These are phyloP conservation scores for Juncus effusus DNA, from an alignment of 176 grass and related monocot genomes.

Conservation along the genomic window DNA sequence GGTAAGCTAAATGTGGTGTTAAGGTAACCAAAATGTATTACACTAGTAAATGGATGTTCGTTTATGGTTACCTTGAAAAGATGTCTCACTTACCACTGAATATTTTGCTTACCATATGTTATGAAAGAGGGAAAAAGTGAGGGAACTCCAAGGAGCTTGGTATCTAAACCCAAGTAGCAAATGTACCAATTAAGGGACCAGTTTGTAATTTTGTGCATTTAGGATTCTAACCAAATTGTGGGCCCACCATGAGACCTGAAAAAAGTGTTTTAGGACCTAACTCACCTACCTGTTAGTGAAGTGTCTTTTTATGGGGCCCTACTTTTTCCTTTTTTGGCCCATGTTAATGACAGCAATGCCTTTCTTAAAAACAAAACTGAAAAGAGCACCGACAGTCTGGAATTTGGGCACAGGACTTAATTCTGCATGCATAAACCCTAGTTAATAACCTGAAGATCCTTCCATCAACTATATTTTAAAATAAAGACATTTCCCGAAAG, in stretches of 20 bases:
- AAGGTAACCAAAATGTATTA: too few relatives aligned
- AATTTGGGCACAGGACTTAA: background rate
- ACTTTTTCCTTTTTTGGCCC: slow-evolving; percentile 1
- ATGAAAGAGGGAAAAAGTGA: too few relatives aligned
- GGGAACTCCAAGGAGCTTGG: too few relatives aligned
- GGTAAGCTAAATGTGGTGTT: too few relatives aligned
- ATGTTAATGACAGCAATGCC: slow-evolving; percentile 1
- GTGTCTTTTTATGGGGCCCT: slow-evolving; percentile 23
- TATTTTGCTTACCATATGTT: too few relatives aligned
- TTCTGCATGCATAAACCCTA: slow-evolving; percentile 4
- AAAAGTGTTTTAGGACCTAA: slow-evolving; percentile 10
- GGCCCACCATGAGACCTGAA: slow-evolving; percentile 20
- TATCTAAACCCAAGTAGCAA: too few relatives aligned
- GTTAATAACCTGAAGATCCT: background rate
- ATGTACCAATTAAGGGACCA: too few relatives aligned
- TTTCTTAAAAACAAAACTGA: slow-evolving; percentile 7
- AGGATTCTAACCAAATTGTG: slow-evolving; percentile 16
- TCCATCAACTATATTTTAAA: too few relatives aligned
- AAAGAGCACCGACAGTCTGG: slow-evolving; percentile 24
- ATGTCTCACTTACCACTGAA: too few relatives aligned
- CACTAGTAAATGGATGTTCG: too few relatives aligned
- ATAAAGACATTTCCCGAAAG: too few relatives aligned
- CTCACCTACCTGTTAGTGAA: slow-evolving; percentile 23
- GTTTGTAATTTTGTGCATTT: background rate
- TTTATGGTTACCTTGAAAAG: too few relatives aligned